Evolutionary conservation across 495 filamentous ascomycete species (phyloP).

Genomic region (Oidiodendron maius): DNA sequence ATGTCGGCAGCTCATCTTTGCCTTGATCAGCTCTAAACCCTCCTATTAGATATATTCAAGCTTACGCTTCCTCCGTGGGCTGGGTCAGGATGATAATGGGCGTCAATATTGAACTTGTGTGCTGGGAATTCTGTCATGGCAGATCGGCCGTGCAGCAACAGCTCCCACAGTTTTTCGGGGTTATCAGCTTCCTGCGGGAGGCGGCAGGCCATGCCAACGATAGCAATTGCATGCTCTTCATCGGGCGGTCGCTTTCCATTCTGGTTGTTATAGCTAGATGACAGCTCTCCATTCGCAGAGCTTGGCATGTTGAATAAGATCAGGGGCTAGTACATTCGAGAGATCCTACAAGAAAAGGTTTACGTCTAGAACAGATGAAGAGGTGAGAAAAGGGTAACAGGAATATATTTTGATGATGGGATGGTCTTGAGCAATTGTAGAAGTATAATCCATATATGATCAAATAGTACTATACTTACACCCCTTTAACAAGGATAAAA

Average conservation of each 20-base stretch:
- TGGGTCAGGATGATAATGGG: constrained; percentile 39
- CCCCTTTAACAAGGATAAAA: too few species aligned
- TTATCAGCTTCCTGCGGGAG: constrained; percentile 49
- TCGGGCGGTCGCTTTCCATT: background rate
- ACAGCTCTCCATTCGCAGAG: background rate
- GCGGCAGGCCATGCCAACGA: constrained; percentile 53
- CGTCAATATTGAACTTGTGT: constrained; percentile 42
- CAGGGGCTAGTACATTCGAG: too few species aligned
- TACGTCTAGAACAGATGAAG: too few species aligned
- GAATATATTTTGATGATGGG: too few species aligned
- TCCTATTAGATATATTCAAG: background rate
- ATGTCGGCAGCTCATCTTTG: constrained; percentile 15
- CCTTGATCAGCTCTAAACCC: background rate
- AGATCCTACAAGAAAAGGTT: too few species aligned
- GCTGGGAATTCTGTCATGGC: constrained; percentile 33
- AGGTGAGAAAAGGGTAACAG: too few species aligned
- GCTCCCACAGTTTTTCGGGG: constrained; percentile 49
- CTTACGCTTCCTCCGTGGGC: background rate
- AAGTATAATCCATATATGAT: too few species aligned
- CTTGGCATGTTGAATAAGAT: background rate
- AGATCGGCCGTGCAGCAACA: constrained; percentile 26
- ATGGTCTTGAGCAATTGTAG: too few species aligned
- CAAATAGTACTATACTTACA: too few species aligned
- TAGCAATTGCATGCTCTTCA: constrained; percentile 47
- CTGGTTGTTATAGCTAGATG: too few species aligned